phyloP scores from a whole-genome alignment of 2,329 filamentous ascomycete genomes.

The Aspergillus bombycis region DNA sequence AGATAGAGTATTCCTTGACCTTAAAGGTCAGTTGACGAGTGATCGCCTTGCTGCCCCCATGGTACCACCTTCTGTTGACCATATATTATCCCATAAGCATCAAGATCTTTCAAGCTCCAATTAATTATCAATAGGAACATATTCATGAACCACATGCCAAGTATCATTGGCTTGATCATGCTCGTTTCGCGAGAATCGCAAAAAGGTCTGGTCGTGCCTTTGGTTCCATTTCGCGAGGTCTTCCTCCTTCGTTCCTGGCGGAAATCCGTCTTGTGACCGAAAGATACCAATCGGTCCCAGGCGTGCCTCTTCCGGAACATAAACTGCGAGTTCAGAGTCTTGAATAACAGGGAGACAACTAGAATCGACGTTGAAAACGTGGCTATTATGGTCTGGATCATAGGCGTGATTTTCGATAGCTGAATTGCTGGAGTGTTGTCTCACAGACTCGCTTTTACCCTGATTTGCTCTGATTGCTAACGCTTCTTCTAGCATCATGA shows the following conservation, averaged over 20 bases:
- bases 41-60: not conserved
- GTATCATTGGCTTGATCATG: slow-evolving; percentile 16
- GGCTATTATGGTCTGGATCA: not conserved
- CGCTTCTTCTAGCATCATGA: slow-evolving; percentile 38
- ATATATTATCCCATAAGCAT: not conserved
- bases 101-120: not conserved
- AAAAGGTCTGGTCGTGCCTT: slow-evolving; percentile 22
- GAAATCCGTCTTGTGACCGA: slow-evolving; percentile 11
- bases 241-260: slow-evolving; percentile 7
- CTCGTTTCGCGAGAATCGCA: slow-evolving; percentile 28
- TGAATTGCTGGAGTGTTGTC: not conserved
- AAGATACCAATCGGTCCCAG: slow-evolving; percentile 31
- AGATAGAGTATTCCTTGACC: not conserved
- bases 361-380: not conserved
- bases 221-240: slow-evolving; percentile 27
- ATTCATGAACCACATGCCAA: slow-evolving; percentile 28
- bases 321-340: not conserved
- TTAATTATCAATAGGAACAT: slow-evolving; percentile 21
- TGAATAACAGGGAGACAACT: not conserved
- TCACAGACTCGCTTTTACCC: not conserved
- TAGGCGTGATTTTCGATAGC: not conserved
- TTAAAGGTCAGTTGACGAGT: not conserved
- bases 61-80: not conserved
- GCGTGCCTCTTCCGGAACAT: slow-evolving; percentile 26
- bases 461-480: slow-evolving; percentile 6